These are phyloP conservation scores for Chenopodium berlandieri DNA, from an alignment of 148 eudicot genomes.

Conservation along the genomic window DNA sequence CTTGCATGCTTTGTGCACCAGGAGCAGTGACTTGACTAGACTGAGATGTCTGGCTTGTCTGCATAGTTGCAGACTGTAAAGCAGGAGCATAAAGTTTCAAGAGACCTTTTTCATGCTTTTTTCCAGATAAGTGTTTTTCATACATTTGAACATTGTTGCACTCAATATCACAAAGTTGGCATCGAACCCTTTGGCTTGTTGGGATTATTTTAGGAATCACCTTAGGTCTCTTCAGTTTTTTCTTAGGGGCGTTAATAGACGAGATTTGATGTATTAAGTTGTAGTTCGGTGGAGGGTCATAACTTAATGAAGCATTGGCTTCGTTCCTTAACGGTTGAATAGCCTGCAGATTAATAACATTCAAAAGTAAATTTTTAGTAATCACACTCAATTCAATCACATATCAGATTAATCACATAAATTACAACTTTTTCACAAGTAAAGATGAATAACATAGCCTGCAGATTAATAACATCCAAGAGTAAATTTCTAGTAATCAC, in stretches of 20 bases:
- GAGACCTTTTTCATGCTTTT: conserved; percentile 30
- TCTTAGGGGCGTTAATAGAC: not conserved
- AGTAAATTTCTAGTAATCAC: not conserved
- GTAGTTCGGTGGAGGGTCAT: not conserved
- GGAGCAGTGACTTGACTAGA: conserved; percentile 14
- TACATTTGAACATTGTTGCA: conserved; percentile 31
- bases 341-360: conserved; percentile 17
- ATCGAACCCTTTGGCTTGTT: conserved; percentile 27
- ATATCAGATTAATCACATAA: not conserved
- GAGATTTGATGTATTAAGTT: not conserved
- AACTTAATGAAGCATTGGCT: conserved; percentile 18
- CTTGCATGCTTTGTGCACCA: conserved; percentile 2
- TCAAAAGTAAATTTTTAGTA: not conserved
- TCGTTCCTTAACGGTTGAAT: conserved; percentile 13
- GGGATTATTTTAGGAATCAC: not conserved
- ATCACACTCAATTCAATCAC: not conserved
- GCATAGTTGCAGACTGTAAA: not conserved
- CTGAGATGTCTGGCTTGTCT: conserved; percentile 19
- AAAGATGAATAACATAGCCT: not conserved
- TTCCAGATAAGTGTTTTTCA: conserved; percentile 38
- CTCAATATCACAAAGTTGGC: conserved; percentile 38
- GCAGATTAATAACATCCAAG: not conserved
- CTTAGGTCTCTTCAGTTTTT: conserved; percentile 14
- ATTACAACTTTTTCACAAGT: not conserved
- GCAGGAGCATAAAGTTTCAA: conserved; percentile 23